phyloP scores from a whole-genome alignment of 208 protist species.

The Trypanosoma platydactyli region DNA sequence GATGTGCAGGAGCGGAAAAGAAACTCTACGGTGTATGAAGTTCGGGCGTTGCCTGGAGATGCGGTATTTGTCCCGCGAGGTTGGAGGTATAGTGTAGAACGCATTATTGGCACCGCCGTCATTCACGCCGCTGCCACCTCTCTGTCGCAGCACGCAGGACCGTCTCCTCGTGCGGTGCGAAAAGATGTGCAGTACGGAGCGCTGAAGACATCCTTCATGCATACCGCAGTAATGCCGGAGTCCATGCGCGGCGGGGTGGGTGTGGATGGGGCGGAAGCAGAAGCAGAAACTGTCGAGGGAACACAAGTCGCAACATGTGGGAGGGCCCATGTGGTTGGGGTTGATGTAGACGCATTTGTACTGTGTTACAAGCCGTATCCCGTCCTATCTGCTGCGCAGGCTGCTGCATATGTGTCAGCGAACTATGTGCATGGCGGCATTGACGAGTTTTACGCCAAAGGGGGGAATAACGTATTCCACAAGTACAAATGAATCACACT shows the following conservation, averaged over 20 bases:
- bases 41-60: slow-evolving; percentile 79
- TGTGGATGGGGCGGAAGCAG: background rate
- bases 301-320: background rate
- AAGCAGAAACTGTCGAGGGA: background rate
- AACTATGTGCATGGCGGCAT: slow-evolving; percentile 80
- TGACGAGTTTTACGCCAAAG: slow-evolving; percentile 73
- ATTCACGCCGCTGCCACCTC: slow-evolving; percentile 17
- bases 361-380: slow-evolving; percentile 74
- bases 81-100: slow-evolving; percentile 60
- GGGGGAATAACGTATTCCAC: slow-evolving; percentile 66
- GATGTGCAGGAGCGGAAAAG: background rate
- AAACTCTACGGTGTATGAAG: slow-evolving; percentile 40
- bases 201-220: slow-evolving; percentile 1
- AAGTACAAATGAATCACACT: slow-evolving; percentile 61
- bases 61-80: slow-evolving; percentile 76
- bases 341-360: slow-evolving; percentile 62
- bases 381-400: slow-evolving; percentile 53
- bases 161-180: background rate
- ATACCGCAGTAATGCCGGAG: too few relatives aligned
- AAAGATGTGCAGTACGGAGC: background rate
- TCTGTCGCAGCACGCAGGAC: too few relatives aligned
- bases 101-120: slow-evolving; percentile 54
- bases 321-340: slow-evolving; percentile 12
- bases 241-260: background rate
- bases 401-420: slow-evolving; percentile 63